These are phyloP conservation scores for Populus tomentosa DNA, from an alignment of 441 rosid species.

Conservation along the genomic window DNA sequence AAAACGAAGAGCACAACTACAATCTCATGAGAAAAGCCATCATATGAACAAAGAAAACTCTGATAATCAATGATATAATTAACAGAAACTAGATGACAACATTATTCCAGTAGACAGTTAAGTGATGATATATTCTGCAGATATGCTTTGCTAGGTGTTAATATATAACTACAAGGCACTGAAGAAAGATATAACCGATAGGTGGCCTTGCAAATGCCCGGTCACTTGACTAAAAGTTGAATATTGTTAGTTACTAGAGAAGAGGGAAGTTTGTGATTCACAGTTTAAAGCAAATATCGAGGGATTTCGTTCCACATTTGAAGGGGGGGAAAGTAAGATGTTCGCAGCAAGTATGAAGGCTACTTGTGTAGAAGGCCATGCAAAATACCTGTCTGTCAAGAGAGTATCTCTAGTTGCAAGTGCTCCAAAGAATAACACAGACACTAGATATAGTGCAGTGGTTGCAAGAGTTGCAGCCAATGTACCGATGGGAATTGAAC, in stretches of 20 bases:
- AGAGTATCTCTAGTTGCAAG: slow-evolving; percentile 84
- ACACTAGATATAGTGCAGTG: slow-evolving; percentile 63
- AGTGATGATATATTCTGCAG: not conserved
- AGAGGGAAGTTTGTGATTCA: not conserved
- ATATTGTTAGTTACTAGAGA: not conserved
- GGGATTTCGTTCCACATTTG: too few species aligned
- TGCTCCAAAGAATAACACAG: slow-evolving; percentile 84
- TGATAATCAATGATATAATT: not conserved
- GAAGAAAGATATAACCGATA: not conserved
- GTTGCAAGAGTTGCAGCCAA: slow-evolving; percentile 92
- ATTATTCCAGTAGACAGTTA: not conserved
- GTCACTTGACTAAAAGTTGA: not conserved
- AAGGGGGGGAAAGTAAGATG: not conserved
- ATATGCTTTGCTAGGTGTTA: not conserved
- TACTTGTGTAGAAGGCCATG: not conserved
- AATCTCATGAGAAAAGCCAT: not conserved
- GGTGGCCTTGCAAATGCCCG: not conserved
- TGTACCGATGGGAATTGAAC: slow-evolving; percentile 92
- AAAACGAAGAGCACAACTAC: not conserved
- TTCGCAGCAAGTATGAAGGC: not conserved
- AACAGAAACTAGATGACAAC: not conserved
- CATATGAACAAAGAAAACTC: not conserved
- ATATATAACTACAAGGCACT: not conserved
- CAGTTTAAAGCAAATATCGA: not conserved
- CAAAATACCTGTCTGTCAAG: slow-evolving; percentile 83